Evolutionary conservation across 1,284 basidiomycete species (phyloP).

Genomic region (Rhizoctonia solani): DNA sequence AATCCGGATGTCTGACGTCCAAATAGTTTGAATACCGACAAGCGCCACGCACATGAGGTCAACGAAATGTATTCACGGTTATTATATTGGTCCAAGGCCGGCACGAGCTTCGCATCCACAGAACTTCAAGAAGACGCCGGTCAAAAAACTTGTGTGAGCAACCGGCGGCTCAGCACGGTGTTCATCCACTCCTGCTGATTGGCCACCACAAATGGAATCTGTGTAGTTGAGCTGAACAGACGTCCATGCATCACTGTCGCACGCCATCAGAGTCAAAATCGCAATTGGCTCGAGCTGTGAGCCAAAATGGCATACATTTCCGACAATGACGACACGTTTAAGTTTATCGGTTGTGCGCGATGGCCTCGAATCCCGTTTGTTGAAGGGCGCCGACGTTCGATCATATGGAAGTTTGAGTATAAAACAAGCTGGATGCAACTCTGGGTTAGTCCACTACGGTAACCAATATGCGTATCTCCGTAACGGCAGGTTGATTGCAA

Average conservation of each 20-base stretch:
- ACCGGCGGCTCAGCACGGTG: conserved; percentile 2
- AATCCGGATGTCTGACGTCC: background rate
- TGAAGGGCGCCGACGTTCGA: too few species aligned
- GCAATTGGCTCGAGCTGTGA: background rate
- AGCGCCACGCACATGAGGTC: background rate
- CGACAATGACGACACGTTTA: background rate
- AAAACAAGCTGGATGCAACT: too few species aligned
- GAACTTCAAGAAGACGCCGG: background rate
- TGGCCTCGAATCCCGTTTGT: too few species aligned
- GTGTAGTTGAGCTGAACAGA: background rate
- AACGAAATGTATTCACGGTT: background rate
- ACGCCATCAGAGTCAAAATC: background rate
- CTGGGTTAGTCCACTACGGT: too few species aligned
- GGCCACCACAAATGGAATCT: conserved; percentile 5
- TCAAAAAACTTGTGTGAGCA: background rate
- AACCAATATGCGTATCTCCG: too few species aligned
- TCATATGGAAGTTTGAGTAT: too few species aligned
- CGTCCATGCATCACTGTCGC: conserved; percentile 20
- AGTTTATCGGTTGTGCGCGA: background rate
- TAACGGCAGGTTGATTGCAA: too few species aligned
- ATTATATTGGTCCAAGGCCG: background rate
- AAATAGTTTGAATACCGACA: background rate
- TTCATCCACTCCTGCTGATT: background rate
- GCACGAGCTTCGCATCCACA: background rate
- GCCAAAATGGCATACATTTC: background rate